A percentile compares a stretch with the other conserved stretches of the same genome.
phyloP scores from a whole-genome alignment of 139 green algal species.

The Closterium sp. region DNA sequence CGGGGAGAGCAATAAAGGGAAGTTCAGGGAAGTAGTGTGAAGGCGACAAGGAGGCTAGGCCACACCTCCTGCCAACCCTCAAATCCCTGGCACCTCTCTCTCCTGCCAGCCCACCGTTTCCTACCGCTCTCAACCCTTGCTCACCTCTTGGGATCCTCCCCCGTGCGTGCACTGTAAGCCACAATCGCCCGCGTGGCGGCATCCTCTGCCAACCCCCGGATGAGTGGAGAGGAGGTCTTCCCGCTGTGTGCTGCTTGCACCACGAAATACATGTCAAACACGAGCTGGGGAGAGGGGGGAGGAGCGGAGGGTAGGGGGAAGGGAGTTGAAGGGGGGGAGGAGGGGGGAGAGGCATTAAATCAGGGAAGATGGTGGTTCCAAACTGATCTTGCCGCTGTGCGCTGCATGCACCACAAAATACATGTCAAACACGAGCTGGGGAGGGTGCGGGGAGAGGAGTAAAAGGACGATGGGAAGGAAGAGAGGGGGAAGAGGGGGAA shows the following conservation, averaged over 20 bases:
- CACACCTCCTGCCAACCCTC: not conserved
- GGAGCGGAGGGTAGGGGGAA: not conserved
- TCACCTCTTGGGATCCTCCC: not conserved
- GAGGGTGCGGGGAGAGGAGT: too few species aligned
- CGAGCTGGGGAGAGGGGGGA: not conserved
- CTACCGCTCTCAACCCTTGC: not conserved
- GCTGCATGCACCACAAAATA: not conserved
- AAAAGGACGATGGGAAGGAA: not conserved
- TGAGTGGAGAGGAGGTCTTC: not conserved
- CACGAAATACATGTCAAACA: constrained; percentile 10
- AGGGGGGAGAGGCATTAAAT: not conserved
- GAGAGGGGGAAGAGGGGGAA: too few species aligned
- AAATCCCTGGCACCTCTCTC: not conserved
- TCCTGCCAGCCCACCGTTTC: not conserved
- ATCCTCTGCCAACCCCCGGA: not conserved
- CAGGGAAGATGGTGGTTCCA: too few species aligned
- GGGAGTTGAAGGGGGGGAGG: too few species aligned
- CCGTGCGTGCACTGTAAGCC: not conserved
- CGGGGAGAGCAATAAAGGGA: too few species aligned
- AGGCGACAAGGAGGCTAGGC: too few species aligned
- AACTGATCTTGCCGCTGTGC: not conserved
- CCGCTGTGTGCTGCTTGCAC: not conserved
- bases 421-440: not conserved
- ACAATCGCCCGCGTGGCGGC: not conserved
- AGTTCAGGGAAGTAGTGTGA: too few species aligned